Conservation (phyloP, 2,329 filamentous ascomycete genomes). For the Colletotrichum salicis region DNA sequence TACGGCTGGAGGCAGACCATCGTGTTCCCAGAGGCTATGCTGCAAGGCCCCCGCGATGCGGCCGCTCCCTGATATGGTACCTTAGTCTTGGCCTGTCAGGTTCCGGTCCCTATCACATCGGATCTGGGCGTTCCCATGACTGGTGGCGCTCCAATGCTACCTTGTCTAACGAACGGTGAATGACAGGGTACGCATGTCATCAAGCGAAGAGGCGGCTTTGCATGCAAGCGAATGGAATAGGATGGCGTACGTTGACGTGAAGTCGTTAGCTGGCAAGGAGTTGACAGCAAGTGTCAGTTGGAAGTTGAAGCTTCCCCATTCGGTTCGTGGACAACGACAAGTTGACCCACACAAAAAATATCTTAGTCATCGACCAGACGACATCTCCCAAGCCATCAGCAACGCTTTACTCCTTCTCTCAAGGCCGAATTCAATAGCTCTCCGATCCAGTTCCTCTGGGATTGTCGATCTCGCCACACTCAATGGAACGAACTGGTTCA, state of each 20-base stretch:
- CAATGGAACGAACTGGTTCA: not conserved
- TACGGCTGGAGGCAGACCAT: not conserved
- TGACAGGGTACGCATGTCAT: conserved; percentile 8
- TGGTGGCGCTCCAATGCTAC: conserved; percentile 6
- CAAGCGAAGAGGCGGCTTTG: not conserved
- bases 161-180: conserved; percentile 19
- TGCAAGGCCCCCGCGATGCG: not conserved
- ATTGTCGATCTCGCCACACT: not conserved
- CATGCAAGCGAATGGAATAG: conserved; percentile 3
- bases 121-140: conserved; percentile 7
- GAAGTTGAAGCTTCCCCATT: not conserved
- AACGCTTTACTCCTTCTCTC: not conserved
- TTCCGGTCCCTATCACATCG: conserved; percentile 22
- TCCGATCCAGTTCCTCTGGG: not conserved
- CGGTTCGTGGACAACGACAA: not conserved
- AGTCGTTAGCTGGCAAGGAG: not conserved
- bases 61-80: not conserved
- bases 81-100: conserved; percentile 7
- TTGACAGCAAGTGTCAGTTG: conserved; percentile 1
- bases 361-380: conserved; percentile 15
- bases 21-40: not conserved
- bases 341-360: too few relatives aligned
- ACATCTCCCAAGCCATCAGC: not conserved
- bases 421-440: not conserved
- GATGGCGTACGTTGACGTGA: conserved; percentile 5